Conservation (phyloP, 2,329 filamentous ascomycete genomes). For the Zymoseptoria crescenta region DNA sequence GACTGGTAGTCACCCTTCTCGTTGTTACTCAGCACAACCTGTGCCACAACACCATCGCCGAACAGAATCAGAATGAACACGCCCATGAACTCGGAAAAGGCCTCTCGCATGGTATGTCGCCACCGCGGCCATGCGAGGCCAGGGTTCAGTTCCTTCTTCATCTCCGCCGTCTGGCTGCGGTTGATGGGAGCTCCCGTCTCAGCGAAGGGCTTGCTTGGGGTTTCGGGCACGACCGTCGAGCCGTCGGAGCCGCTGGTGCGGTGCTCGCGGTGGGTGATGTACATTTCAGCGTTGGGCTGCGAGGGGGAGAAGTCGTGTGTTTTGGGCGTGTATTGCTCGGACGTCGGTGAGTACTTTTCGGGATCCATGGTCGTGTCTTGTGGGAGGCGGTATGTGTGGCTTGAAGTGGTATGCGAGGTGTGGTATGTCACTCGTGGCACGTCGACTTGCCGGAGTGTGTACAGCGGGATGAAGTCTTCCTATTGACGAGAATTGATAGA, state of each 20-base stretch:
- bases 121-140: conserved; percentile 47
- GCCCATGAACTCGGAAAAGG: conserved; percentile 61
- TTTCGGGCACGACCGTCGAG: conserved; percentile 4
- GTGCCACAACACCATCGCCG: conserved; percentile 60
- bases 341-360: neutral
- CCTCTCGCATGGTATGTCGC: conserved; percentile 47
- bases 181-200: conserved; percentile 24
- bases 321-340: neutral
- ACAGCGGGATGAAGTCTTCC: neutral
- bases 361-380: neutral
- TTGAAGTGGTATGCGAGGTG: neutral
- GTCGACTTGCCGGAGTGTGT: neutral
- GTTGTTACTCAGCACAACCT: conserved; percentile 52
- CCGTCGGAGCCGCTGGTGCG: conserved; percentile 9
- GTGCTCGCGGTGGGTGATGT: conserved; percentile 18
- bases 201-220: conserved; percentile 3
- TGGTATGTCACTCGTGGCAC: neutral
- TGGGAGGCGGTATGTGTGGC: neutral
- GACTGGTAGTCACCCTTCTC: conserved; percentile 47
- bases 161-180: conserved; percentile 21
- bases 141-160: conserved; percentile 23
- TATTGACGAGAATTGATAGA: neutral
- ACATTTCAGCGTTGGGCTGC: conserved; percentile 8
- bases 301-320: neutral
- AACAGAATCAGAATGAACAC: conserved; percentile 59